Evolutionary conservation across 352 stramenopile species (phyloP), one percentile per base, ranked within the genome.

Genomic region (Blastocystis sp.): DNA sequence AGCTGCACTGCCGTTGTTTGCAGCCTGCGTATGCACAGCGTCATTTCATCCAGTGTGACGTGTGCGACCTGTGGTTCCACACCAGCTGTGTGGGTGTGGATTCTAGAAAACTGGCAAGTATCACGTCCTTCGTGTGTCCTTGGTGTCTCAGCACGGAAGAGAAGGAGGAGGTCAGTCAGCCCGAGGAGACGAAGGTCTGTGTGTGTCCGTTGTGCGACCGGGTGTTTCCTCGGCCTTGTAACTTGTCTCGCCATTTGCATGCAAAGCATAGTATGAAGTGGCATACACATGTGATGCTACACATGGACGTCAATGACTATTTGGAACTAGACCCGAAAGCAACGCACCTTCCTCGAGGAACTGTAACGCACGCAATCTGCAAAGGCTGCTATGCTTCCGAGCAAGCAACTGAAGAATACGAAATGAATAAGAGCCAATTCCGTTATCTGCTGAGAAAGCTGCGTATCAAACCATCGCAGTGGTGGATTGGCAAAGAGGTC

Each of bases 31-130:
- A 43, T 0, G 26, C 76, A 23, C 76, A 87, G 62, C 76, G 76
- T n/a, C 76, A 87, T 39, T 87, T 77, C 62, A 87, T 87, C 43
- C 76, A 87, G 34, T 87, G 76, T 39, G 76, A 87, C 47, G 11
- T 70, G 50, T 87, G 76, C 47, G 76, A 87, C 39, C 4, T 87
- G 15, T 87, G 76, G 76, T 87, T 68, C 62, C 76, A 87, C 62
- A 87, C 76, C 7, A 53, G n/a, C 23, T 87, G 76, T 39, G 76
- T 87, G 7, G 45, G 45, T 26, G 56, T 87, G 23, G 76, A 87
- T 2, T 59, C 34, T 7, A 47, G 76, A 6, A 87, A 87, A 29
- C 29, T 76, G 54, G 55, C 76, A 13, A 50, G n/a, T 4, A 87
- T 87, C 47, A 20, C 62, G 26, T 54, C 29, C 3, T 87, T 87